Base-by-base conservation (phyloP, 441 rosid genomes). In the Syzygium syzygioides region DNA sequence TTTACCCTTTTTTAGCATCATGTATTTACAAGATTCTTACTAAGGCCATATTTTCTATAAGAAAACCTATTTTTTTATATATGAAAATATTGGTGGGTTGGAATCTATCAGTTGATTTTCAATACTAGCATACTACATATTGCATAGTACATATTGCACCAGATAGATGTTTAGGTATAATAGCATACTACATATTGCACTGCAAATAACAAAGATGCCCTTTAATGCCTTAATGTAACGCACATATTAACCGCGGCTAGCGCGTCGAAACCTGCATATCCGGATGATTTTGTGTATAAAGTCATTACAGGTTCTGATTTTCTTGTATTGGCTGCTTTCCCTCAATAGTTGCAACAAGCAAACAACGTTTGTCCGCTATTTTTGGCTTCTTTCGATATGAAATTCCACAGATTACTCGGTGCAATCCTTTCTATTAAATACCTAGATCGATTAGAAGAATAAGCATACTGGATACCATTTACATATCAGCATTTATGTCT, bases 231-330 rank as follows among this genome's bases (percentile, higher is more conserved):
- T 79, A 93, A 93, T 52, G 92, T 94, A 68, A 94, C 96, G 1
- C 97, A 93, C 55, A 86, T 95, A 41, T 90, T 95, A 91, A 93
- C 95, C 13, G 94, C 94, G 15, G 95, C 95, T 90, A 91, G 90
- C 87, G 90, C 14, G 7, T 23, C 94, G 87, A 79, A 64, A 88
- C 97, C 97, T 87, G 90, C 94, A 25, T 91, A 94, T 86, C 94
- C 94, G 45, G 80, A 90, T 88, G 95, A 94, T 80, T 95, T 95
- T 86, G 89, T 87, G 15, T 95, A 94, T 87, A 95, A 94, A 89
- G 89, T 92, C 86, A 88, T 95, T 86, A 90, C 90, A 90, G 96
- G 96, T 94, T 89, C 30, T 64, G 53, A 41, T 41, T 76, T 6
- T 76, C 52, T 76, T 76, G 53, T 41, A 76, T 76, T 0, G 53